These are phyloP conservation scores for Pseudocercospora fuligena DNA, from an alignment of 2,329 filamentous ascomycete genomes.

Conservation along the genomic window DNA sequence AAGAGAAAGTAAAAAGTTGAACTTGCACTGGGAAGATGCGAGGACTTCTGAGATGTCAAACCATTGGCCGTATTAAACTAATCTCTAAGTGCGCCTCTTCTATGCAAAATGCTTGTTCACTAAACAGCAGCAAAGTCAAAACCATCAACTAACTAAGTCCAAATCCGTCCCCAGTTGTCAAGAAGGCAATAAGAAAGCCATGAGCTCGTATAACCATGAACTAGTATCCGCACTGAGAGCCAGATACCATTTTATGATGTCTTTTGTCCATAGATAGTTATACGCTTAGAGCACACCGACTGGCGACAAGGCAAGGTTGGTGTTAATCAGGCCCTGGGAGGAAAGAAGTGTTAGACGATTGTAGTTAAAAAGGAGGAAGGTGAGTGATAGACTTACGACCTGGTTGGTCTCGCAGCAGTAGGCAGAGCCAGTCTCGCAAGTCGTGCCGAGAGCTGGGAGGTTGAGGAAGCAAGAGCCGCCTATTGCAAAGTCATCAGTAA, in stretches of 20 bases:
- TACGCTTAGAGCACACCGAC: neutral
- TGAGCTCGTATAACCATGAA: slow-evolving; percentile 7
- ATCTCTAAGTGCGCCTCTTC: neutral
- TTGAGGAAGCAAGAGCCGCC: neutral
- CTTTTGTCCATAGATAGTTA: neutral
- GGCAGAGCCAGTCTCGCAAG: neutral
- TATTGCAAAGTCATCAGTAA: neutral
- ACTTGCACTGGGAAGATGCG: neutral
- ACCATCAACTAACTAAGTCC: neutral
- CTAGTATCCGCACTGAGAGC: neutral
- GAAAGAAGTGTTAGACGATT: neutral
- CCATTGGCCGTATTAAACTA: slow-evolving; percentile 8
- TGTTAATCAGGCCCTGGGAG: neutral
- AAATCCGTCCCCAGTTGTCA: neutral
- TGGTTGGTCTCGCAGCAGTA: neutral
- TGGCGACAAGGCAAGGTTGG: neutral
- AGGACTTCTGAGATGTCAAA: neutral
- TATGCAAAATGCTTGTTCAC: slow-evolving; percentile 1
- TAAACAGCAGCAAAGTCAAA: neutral
- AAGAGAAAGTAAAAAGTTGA: neutral
- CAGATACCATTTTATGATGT: neutral
- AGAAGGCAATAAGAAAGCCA: slow-evolving; percentile 4
- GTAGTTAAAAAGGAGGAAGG: neutral
- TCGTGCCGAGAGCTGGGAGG: neutral
- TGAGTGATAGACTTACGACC: neutral